Percentiles rank a stretch among this genome's conserved stretches.
These are phyloP conservation scores for Niveomyces coronatus DNA, from an alignment of 2,329 filamentous ascomycete genomes.

Conservation along the genomic window DNA sequence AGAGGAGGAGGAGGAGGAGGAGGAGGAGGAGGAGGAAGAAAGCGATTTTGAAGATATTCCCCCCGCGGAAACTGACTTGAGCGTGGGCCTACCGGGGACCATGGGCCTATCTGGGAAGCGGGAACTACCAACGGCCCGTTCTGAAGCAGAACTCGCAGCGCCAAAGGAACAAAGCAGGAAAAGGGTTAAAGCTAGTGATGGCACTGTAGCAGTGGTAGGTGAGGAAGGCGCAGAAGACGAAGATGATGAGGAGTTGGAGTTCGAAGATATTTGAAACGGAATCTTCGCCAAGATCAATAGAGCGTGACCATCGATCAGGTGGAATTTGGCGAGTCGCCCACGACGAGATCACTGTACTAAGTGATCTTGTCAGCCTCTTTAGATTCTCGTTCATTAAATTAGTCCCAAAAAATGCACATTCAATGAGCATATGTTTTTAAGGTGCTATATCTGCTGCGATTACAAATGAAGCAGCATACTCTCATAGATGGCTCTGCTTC, in stretches of 20 bases:
- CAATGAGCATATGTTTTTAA: too few species aligned
- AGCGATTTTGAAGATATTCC: slow-evolving; percentile 42
- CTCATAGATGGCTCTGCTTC: too few species aligned
- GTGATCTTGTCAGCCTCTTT: too few species aligned
- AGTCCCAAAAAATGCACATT: too few species aligned
- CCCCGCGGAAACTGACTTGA: slow-evolving; percentile 23
- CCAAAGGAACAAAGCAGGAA: slow-evolving; percentile 42
- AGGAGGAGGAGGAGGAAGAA: slow-evolving; percentile 32
- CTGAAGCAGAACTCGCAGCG: slow-evolving; percentile 17
- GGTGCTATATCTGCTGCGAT: too few species aligned
- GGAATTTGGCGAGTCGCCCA: too few species aligned
- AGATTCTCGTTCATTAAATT: too few species aligned
- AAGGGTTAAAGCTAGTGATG: slow-evolving; percentile 48
- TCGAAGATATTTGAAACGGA: slow-evolving; percentile 55
- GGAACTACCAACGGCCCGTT: slow-evolving; percentile 20
- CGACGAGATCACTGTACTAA: too few species aligned
- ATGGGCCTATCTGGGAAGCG: slow-evolving; percentile 21
- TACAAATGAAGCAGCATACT: too few species aligned
- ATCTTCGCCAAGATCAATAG: too few species aligned
- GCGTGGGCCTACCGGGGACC: slow-evolving; percentile 22
- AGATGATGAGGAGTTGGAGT: slow-evolving; percentile 45
- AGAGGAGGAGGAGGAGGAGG: slow-evolving; percentile 33
- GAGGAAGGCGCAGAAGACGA: slow-evolving; percentile 35
- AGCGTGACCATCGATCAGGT: too few species aligned
- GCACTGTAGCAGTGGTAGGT: slow-evolving; percentile 37